Conservation (phyloP, 495 filamentous ascomycete genomes). For the Lichina pygmaea region DNA sequence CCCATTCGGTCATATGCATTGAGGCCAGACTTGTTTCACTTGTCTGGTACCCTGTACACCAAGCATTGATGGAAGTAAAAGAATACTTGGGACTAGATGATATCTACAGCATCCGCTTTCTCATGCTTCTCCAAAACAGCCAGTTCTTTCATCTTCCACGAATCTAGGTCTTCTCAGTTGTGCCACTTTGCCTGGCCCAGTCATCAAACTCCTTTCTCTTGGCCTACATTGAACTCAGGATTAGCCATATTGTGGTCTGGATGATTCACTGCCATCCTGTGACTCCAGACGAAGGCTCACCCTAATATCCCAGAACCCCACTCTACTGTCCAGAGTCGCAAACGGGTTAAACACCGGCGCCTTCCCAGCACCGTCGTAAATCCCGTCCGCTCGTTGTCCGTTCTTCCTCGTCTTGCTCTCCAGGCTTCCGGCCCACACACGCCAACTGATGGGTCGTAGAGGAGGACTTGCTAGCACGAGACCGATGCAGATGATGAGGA, state of each 20-base stretch:
- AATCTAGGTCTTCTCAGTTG: neutral
- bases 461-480: constrained; percentile 11
- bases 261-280: too few species aligned
- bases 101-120: too few species aligned
- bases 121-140: too few species aligned
- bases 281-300: constrained; percentile 4
- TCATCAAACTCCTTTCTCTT: neutral
- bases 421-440: constrained; percentile 13
- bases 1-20: too few species aligned
- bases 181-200: neutral
- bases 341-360: constrained; percentile 13
- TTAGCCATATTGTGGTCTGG: too few species aligned
- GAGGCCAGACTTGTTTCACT: too few species aligned
- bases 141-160: too few species aligned
- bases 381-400: constrained; percentile 2
- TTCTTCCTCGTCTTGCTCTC: constrained; percentile 7
- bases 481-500: constrained; percentile 13
- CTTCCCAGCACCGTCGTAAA: constrained; percentile 6
- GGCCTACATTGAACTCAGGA: neutral
- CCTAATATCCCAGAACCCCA: constrained; percentile 17
- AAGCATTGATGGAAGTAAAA: too few species aligned
- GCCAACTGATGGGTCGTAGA: constrained; percentile 16
- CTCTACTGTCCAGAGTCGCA: constrained; percentile 11
- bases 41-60: too few species aligned
- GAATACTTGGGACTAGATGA: too few species aligned